Base-by-base conservation (phyloP, 2,329 filamentous ascomycete genomes). In the Aspergillus sp. region DNA sequence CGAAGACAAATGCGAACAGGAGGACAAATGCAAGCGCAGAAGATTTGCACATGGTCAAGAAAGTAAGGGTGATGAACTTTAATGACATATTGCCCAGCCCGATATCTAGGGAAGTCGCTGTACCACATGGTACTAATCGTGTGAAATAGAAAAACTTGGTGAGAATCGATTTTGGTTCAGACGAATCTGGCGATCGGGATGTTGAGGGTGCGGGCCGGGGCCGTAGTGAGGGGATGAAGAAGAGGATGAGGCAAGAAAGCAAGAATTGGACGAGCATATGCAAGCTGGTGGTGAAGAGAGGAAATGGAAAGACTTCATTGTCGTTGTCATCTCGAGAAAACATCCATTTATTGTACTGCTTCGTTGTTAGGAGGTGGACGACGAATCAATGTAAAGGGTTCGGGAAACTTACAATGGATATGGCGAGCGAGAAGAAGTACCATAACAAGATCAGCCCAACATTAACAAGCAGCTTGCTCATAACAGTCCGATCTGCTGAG, bases 41-140 rank as follows among this genome's bases (percentile, higher is more conserved):
- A 5, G 93, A 98, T 83, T 99, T 99, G 79, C 95, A 98, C 95
- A 99, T 98, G 59, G 95, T 99, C 77, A 96, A 96, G 74, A 99
- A 99, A 9, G 93, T 97, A 65, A 99, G 85, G 42, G 91, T 93
- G 68, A 99, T 98, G 74, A 96, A 97, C 75, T 93, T 95, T 67
- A 99, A 82, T 53, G 91, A 96, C 75, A 91, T 96, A 71, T 99
- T 99, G 62, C 95, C 95, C 58, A 99, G 78, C 13, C 95, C 95
- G 75, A 99, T 96, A 73, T 99, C 95, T 59, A 99, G 83, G 12
- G 93, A 95, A 0, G 95, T 99, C 5, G 95, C 93, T 44, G 88
- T 86, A 65, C 93, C 95, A 71, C 95, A 98, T 2, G 95, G 95
- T 2, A 90, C 90, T 64, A 99, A 90, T 61, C 95, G 86, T 11